A percentile compares a stretch with the other conserved stretches of the same genome.
Conservation (phyloP, 2,329 filamentous ascomycete species). For the Tolypocladium paradoxum region DNA sequence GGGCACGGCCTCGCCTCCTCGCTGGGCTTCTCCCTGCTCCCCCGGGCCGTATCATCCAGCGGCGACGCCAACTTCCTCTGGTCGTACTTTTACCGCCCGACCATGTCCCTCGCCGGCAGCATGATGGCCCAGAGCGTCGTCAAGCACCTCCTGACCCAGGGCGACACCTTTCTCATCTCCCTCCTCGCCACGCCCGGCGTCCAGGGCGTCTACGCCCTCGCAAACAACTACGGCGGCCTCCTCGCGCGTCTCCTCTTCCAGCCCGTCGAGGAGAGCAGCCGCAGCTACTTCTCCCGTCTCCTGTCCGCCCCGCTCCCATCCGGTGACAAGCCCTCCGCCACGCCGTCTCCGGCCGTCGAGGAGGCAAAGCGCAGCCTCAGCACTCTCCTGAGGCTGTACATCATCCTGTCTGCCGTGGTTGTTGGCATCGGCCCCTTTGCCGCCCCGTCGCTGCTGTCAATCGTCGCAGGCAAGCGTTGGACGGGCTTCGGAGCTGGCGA, state of each 20-base stretch:
- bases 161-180: slow-evolving; percentile 81
- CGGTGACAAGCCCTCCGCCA: slow-evolving; percentile 9
- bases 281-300: slow-evolving; percentile 78
- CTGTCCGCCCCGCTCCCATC: slow-evolving; percentile 32
- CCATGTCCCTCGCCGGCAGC: slow-evolving; percentile 65
- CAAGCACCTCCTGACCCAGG: slow-evolving; percentile 90
- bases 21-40: slow-evolving; percentile 60
- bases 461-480: slow-evolving; percentile 74
- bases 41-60: slow-evolving; percentile 23
- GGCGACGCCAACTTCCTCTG: slow-evolving; percentile 32
- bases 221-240: slow-evolving; percentile 88
- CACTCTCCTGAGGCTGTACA: slow-evolving; percentile 61
- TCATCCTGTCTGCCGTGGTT: slow-evolving; percentile 59
- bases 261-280: slow-evolving; percentile 86
- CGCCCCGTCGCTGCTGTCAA: slow-evolving; percentile 59
- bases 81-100: slow-evolving; percentile 55
- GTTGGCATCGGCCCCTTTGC: slow-evolving; percentile 63
- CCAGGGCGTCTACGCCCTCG: slow-evolving; percentile 86
- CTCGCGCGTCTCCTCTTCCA: slow-evolving; percentile 85
- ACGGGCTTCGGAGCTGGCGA: slow-evolving; percentile 57
- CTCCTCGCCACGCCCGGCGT: slow-evolving; percentile 64
- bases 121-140: slow-evolving; percentile 80
- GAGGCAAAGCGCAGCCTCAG: slow-evolving; percentile 43
- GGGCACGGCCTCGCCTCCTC: slow-evolving; percentile 43
- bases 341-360: slow-evolving; percentile 18